phyloP scores from a whole-genome alignment of 208 protist species.

The Entamoeba moshkovskii region DNA sequence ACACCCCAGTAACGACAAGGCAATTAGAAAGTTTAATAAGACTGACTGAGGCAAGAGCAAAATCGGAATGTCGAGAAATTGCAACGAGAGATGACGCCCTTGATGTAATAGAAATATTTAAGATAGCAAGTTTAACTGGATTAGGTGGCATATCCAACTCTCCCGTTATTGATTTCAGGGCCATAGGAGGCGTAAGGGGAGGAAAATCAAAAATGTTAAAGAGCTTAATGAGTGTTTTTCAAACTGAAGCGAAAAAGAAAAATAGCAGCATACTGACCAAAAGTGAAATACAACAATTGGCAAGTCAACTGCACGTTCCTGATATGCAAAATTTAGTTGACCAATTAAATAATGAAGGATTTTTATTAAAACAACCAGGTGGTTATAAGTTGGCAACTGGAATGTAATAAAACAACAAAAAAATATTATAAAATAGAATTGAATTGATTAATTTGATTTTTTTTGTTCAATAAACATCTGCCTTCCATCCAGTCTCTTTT shows the following conservation, averaged over 20 bases:
- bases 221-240: neutral
- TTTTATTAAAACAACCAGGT: neutral
- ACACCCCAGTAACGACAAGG: constrained; percentile 75
- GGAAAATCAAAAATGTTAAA: neutral
- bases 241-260: neutral
- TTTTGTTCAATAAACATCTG: neutral
- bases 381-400: neutral
- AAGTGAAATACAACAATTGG: neutral
- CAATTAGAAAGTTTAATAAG: constrained; percentile 73
- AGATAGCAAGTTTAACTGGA: neutral
- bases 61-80: constrained; percentile 60
- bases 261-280: neutral
- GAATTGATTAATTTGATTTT: too few relatives aligned
- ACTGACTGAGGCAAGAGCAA: constrained; percentile 83
- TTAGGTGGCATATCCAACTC: neutral
- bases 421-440: too few relatives aligned
- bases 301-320: neutral
- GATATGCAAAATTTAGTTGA: neutral
- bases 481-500: neutral
- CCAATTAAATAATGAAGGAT: neutral
- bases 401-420: neutral
- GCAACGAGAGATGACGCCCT: neutral
- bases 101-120: neutral
- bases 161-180: neutral
- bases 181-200: neutral